Evolutionary conservation across 75 land plant species (phyloP).

Genomic region (Isoetes taiwanensis): DNA sequence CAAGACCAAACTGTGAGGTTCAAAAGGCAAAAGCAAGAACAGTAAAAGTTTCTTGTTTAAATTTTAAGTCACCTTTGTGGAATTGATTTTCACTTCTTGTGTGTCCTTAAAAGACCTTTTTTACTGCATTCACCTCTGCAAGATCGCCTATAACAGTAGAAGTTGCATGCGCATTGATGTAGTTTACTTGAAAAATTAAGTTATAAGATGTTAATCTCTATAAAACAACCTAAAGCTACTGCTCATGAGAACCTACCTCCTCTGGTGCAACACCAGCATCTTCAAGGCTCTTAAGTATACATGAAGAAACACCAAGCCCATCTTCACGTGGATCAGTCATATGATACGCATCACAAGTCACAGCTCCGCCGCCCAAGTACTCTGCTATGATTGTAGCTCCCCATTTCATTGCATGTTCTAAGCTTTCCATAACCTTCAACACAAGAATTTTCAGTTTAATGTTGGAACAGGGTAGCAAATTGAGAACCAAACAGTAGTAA

Average conservation of each 20-base stretch:
- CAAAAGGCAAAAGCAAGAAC: too few species aligned
- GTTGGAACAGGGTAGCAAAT: too few species aligned
- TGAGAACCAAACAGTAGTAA: neutral
- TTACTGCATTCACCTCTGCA: constrained; percentile 81
- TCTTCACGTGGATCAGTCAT: constrained; percentile 6
- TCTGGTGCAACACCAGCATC: constrained; percentile 1
- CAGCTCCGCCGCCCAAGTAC: constrained; percentile 6
- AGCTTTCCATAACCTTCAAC: constrained; percentile 1
- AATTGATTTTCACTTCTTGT: constrained; percentile 64
- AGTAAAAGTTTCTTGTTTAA: too few species aligned
- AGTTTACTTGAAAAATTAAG: constrained; percentile 80
- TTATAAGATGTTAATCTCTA: too few species aligned
- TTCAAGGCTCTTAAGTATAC: neutral
- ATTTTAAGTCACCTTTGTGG: too few species aligned
- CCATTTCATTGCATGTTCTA: constrained; percentile 1
- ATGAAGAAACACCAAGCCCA: neutral
- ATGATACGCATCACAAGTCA: constrained; percentile 1
- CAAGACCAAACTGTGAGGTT: too few species aligned
- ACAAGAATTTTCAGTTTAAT: too few species aligned
- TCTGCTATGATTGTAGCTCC: neutral
- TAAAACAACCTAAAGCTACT: neutral
- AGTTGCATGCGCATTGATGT: constrained; percentile 93
- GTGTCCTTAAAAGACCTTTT: constrained; percentile 68
- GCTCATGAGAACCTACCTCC: neutral
- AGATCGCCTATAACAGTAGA: constrained; percentile 81